Base-by-base conservation (phyloP, 805 yeast species). In the Cyberlindnera maclurae region DNA sequence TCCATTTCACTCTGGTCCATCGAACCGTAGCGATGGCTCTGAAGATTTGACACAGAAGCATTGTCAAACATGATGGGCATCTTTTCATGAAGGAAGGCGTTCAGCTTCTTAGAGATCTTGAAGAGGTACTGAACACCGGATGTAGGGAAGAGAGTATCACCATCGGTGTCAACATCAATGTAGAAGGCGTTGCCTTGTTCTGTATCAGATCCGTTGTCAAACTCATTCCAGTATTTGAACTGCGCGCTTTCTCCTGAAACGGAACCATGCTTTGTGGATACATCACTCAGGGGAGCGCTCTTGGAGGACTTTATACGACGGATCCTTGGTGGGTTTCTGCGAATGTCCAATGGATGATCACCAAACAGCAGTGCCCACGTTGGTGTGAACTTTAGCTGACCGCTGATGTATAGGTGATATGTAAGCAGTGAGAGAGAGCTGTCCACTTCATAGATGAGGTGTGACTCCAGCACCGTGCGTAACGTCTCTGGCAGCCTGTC, bases 221-320 rank as follows among this genome's bases (percentile, higher is more conserved):
- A 78, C 58, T 78, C 84, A 50, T 78, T 78, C 84, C 84, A 78
- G 54, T 78, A 78, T 33, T 79, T 54, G 30, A 51, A 50, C 48
- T 36, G 57, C 37, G 48, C 31, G 1, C 46, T 44, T 36, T 52
- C 53, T 29, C 44, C 28, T 38, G 42, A 24, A 36, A 36, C 32
- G 34, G 35, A 24, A 26, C 29, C 32, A 11, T 38, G 33, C 4
- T 33, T 31, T n/a, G 29, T 18, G 7, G 40, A 37, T 3, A 34
- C 26, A 12, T 43, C 46, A 4, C 43, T 39, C n/a, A 29, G 15
- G 12, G 24, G 18, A 8, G 47, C 38, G 2, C 36, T n/a, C 8
- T 43, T 36, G n/a, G 30, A 11, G 10, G 37, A 16, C n/a, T 39
- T 28, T 20, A 31, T 36, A n/a, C 42, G 31, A 16, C 45, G 43